These are phyloP conservation scores for Cutaneotrichosporon sp. DNA, from an alignment of 1,284 basidiomycete genomes.

Conservation along the genomic window DNA sequence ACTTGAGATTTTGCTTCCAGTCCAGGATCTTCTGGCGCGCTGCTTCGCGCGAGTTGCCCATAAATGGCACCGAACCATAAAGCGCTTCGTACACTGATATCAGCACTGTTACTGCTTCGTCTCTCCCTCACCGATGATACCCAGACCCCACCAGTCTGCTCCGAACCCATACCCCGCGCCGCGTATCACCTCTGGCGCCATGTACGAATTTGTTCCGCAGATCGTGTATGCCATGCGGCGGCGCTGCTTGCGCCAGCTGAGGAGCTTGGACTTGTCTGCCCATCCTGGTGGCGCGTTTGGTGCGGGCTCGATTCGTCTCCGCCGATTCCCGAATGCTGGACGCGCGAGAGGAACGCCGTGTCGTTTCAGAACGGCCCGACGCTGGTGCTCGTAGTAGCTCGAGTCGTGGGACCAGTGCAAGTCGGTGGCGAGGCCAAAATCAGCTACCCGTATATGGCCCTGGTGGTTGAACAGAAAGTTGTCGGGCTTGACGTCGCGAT, in stretches of 20 bases:
- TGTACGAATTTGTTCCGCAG: slow-evolving; percentile 79
- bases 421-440: slow-evolving; percentile 86
- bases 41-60: slow-evolving; percentile 79
- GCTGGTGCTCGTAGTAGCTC: slow-evolving; percentile 91
- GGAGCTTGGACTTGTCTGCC: slow-evolving; percentile 56
- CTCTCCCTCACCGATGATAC: slow-evolving; percentile 65
- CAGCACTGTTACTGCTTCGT: not conserved
- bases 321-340: slow-evolving; percentile 23
- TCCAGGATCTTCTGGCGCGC: slow-evolving; percentile 90
- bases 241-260: slow-evolving; percentile 58
- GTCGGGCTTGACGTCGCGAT: slow-evolving; percentile 94
- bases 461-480: slow-evolving; percentile 92
- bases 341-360: slow-evolving; percentile 80
- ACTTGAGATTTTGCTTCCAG: slow-evolving; percentile 83
- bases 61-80: slow-evolving; percentile 87
- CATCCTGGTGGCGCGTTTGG: slow-evolving; percentile 55
- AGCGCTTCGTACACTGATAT: slow-evolving; percentile 63
- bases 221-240: slow-evolving; percentile 93
- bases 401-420: slow-evolving; percentile 73
- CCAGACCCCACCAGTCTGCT: slow-evolving; percentile 97
- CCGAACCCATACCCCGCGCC: slow-evolving; percentile 81
- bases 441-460: slow-evolving; percentile 91
- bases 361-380: slow-evolving; percentile 80
- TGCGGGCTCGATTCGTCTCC: slow-evolving; percentile 9
- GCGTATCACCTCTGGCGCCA: slow-evolving; percentile 91